A percentile compares a stretch with the other conserved stretches of the same genome.
Evolutionary conservation across 2,329 filamentous ascomycete species (phyloP).

Genomic region (Sporothrix schenckii): DNA sequence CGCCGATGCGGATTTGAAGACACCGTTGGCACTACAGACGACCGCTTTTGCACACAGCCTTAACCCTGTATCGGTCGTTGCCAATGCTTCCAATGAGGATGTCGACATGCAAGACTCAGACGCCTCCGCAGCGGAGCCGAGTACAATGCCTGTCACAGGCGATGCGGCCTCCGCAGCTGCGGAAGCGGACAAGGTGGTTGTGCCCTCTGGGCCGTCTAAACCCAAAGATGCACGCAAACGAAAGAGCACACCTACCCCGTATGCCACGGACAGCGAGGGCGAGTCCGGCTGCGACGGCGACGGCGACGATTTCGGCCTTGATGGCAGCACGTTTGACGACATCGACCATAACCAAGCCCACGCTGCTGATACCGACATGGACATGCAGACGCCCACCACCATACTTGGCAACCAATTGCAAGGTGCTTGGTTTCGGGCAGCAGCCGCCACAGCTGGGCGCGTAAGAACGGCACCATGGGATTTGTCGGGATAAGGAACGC

Average conservation of each 20-base stretch:
- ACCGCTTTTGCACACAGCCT: not conserved
- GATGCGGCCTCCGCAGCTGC: not conserved
- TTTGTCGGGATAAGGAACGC: not conserved
- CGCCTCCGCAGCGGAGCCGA: not conserved
- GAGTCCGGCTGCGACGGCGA: conserved; percentile 25
- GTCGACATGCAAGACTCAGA: conserved; percentile 28
- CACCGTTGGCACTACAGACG: conserved; percentile 20
- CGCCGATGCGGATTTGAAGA: not conserved
- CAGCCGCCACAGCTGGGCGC: conserved; percentile 6
- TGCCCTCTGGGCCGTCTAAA: not conserved
- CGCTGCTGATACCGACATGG: conserved; percentile 24
- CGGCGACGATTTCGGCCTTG: not conserved
- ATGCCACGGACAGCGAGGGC: conserved; percentile 30
- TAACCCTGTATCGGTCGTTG: not conserved
- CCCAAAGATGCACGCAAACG: conserved; percentile 29
- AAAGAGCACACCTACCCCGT: conserved; percentile 35
- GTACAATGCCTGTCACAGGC: not conserved
- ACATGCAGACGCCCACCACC: conserved; percentile 32
- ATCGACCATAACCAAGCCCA: not conserved
- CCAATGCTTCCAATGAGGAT: conserved; percentile 1
- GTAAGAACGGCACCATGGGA: not conserved
- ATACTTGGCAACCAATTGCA: conserved; percentile 30
- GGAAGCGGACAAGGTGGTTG: not conserved
- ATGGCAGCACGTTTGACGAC: not conserved
- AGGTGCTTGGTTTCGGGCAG: conserved; percentile 40